Evolutionary conservation across 768 basidiomycete species (phyloP).

Genomic region (Phylloporus arenicola): DNA sequence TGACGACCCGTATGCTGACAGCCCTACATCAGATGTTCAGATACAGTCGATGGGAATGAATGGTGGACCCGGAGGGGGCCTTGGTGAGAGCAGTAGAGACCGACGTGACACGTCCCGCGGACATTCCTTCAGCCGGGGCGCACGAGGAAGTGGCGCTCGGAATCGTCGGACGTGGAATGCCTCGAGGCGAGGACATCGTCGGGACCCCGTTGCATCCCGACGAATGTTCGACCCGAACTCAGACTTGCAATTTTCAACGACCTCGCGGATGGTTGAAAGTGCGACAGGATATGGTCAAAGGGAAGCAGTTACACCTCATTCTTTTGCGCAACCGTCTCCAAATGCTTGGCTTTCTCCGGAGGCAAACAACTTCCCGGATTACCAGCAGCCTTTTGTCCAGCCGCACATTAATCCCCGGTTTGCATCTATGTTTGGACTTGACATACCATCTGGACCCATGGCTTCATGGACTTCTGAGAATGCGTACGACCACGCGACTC

Average conservation of each 20-base stretch:
- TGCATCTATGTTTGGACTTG: slow-evolving; percentile 57
- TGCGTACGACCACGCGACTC: slow-evolving; percentile 8
- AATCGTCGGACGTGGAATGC: slow-evolving; percentile 13
- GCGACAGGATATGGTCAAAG: slow-evolving; percentile 41
- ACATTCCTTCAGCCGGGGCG: slow-evolving; percentile 24
- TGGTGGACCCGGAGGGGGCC: slow-evolving; percentile 13
- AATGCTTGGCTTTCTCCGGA: slow-evolving; percentile 18
- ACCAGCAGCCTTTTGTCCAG: slow-evolving; percentile 43
- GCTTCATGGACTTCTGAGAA: slow-evolving; percentile 17
- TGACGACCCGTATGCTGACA: slow-evolving; percentile 71
- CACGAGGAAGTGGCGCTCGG: slow-evolving; percentile 24
- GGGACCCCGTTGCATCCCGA: slow-evolving; percentile 9
- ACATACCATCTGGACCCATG: slow-evolving; percentile 26
- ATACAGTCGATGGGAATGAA: not conserved
- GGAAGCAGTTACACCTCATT: slow-evolving; percentile 18
- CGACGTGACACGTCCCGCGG: slow-evolving; percentile 2
- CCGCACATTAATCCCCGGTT: slow-evolving; percentile 85
- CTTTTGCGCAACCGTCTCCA: slow-evolving; percentile 6
- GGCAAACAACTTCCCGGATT: slow-evolving; percentile 9
- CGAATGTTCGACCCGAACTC: slow-evolving; percentile 30
- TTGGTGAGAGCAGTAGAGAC: slow-evolving; percentile 18
- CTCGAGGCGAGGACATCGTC: slow-evolving; percentile 16
- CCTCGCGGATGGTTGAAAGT: slow-evolving; percentile 43
- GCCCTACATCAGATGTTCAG: slow-evolving; percentile 27
- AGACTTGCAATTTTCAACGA: slow-evolving; percentile 35